A percentile compares a stretch with the other conserved stretches of the same genome.
Evolutionary conservation across 176 grass and related monocot species (phyloP).

Genomic region (Alloteropsis semialata): DNA sequence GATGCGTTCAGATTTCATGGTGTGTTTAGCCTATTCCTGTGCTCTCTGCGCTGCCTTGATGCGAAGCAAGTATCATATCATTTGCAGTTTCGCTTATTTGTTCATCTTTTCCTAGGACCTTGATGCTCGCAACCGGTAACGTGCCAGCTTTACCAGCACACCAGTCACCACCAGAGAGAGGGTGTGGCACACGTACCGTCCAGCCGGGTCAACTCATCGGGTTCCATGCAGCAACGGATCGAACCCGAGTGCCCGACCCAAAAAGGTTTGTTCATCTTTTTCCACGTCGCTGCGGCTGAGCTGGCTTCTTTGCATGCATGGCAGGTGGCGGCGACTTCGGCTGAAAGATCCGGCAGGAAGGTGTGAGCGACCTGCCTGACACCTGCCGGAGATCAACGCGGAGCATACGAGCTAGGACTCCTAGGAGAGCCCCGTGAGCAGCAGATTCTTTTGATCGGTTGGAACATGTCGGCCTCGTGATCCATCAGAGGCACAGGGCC

Average conservation of each 20-base stretch:
- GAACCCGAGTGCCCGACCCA: too few relatives aligned
- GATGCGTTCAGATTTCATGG: background rate
- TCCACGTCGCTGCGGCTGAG: background rate
- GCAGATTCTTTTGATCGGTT: constrained; percentile 8
- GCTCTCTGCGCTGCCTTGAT: background rate
- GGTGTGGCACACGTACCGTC: background rate
- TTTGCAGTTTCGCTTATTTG: background rate
- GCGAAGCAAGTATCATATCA: background rate
- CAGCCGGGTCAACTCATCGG: constrained; percentile 28
- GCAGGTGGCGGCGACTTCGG: background rate
- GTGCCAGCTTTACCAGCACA: constrained; percentile 3
- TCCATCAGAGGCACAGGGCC: background rate
- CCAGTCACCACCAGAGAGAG: background rate
- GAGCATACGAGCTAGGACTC: background rate
- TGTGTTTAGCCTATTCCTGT: too few relatives aligned
- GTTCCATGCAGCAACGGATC: background rate
- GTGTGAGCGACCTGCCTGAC: constrained; percentile 4
- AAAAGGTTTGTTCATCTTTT: background rate
- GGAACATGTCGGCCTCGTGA: constrained; percentile 34
- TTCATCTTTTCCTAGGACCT: background rate
- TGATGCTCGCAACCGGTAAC: background rate
- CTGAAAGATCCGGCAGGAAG: background rate
- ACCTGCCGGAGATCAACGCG: background rate
- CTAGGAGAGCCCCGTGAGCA: too few relatives aligned
- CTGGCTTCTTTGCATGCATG: background rate